Evolutionary conservation across 1,284 basidiomycete species (phyloP).

Genomic region (Tranzscheliella williamsii): DNA sequence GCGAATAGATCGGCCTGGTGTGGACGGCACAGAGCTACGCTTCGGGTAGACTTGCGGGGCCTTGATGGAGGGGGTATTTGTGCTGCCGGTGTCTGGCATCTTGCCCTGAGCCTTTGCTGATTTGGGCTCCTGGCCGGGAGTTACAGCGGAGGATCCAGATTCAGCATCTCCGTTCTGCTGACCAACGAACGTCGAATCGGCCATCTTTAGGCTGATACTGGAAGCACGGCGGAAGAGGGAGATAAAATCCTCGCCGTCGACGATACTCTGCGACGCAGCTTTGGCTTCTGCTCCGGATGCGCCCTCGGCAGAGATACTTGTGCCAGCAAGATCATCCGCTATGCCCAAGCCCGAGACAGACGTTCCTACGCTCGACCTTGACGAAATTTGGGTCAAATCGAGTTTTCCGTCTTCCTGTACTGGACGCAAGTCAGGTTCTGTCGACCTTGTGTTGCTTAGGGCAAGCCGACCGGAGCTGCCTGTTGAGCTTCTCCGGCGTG

Average conservation of each 20-base stretch:
- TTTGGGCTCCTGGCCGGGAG: conserved; percentile 8
- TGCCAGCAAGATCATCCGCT: conserved; percentile 5
- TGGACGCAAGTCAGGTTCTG: conserved; percentile 22
- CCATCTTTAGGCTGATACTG: not conserved
- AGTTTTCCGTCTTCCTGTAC: conserved; percentile 36
- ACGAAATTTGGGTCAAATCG: conserved; percentile 19
- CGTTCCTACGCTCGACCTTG: conserved; percentile 25
- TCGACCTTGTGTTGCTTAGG: conserved; percentile 1
- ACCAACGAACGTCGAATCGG: not conserved
- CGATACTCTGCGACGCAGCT: not conserved
- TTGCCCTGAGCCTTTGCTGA: conserved; percentile 4
- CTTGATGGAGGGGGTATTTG: conserved; percentile 11
- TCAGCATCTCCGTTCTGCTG: not conserved
- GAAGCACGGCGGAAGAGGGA: conserved; percentile 9
- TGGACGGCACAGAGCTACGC: conserved; percentile 10
- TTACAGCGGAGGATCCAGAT: conserved; percentile 5
- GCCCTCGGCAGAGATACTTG: conserved; percentile 8
- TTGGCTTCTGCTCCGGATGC: conserved; percentile 3
- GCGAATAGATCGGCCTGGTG: conserved; percentile 14
- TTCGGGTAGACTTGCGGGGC: conserved; percentile 26
- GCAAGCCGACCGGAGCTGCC: conserved; percentile 14
- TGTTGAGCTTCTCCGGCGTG: conserved; percentile 23
- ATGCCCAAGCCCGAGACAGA: conserved; percentile 12
- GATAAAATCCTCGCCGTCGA: conserved; percentile 26
- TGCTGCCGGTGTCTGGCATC: conserved; percentile 9